Evolutionary conservation across 2,329 filamentous ascomycete genomes (phyloP), one percentile per base, ranked within the genome.

Genomic region (Simplicillium aogashimaense): DNA sequence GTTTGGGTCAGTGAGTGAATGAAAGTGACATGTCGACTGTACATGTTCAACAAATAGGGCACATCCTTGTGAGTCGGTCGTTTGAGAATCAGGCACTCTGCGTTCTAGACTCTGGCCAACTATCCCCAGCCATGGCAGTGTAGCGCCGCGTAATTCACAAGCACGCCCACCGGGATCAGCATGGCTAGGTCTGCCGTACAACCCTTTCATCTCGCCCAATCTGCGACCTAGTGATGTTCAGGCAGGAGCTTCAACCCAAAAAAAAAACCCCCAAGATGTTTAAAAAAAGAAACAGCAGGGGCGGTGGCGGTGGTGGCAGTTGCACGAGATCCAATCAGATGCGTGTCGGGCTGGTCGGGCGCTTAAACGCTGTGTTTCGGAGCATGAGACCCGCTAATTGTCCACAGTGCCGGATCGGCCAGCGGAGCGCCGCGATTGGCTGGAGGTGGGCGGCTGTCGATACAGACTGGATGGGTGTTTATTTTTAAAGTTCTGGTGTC

Each of bases 161-260:
- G 9, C 20, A 30, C 16, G 39, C 14, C 20, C 6, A 6, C n/a
- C n/a, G n/a, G 5, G 20, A 25, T 25, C 20, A 25, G 20, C 20
- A n/a, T n/a, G n/a, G n/a, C n/a, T n/a, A n/a, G n/a, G n/a, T n/a
- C n/a, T n/a, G 20, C 35, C 10, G 14, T 31, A 15, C 12, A 3
- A 20, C 31, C 42, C 42, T 48, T 42, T 52, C 52, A 58, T 57
- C 50, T 57, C 46, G 48, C 55, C 55, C 37, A 47, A 17, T 39
- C 43, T 54, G 53, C 53, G 45, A 42, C 55, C 55, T 31, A 34
- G 32, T 25, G 20, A 25, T 25, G 9, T 25, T 25, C 20, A 25
- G 20, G 20, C 9, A 25, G 6, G 6, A 9, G 20, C 5, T 5
- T 25, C 6, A 5, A 25, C 20, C 20, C n/a, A n/a, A n/a, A n/a